These are phyloP conservation scores for Mucor lusitanicus DNA, from an alignment of 371 early-diverging fungal species.

Conservation along the genomic window DNA sequence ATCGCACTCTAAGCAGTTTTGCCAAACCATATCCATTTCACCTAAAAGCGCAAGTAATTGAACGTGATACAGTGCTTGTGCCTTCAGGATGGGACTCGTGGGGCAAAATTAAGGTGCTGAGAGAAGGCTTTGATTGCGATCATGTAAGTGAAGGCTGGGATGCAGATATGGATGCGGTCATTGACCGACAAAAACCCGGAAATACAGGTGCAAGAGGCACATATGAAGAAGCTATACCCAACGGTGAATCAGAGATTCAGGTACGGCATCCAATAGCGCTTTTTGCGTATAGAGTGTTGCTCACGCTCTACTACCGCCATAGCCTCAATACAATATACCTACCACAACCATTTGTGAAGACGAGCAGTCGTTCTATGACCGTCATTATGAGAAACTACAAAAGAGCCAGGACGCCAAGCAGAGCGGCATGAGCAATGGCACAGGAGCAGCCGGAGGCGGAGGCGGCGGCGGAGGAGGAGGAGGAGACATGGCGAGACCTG, in stretches of 20 bases:
- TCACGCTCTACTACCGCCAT: neutral
- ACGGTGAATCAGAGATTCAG: slow-evolving; percentile 42
- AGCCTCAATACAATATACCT: slow-evolving; percentile 42
- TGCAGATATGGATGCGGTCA: slow-evolving; percentile 47
- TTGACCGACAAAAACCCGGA: slow-evolving; percentile 39
- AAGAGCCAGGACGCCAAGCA: slow-evolving; percentile 29
- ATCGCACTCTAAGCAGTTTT: slow-evolving; percentile 64
- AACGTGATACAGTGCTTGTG: slow-evolving; percentile 85
- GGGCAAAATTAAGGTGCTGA: slow-evolving; percentile 82
- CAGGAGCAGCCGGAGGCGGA: too few relatives aligned
- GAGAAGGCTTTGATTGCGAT: slow-evolving; percentile 79
- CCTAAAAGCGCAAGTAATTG: slow-evolving; percentile 79
- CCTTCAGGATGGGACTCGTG: slow-evolving; percentile 96
- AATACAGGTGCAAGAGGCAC: slow-evolving; percentile 41
- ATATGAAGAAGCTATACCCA: slow-evolving; percentile 47
- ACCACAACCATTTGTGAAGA: slow-evolving; percentile 72
- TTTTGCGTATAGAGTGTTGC: neutral
- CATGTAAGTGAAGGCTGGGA: slow-evolving; percentile 66
- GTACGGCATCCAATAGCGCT: slow-evolving; percentile 14
- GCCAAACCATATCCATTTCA: slow-evolving; percentile 61
- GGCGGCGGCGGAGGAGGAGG: too few relatives aligned
- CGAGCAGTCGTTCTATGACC: slow-evolving; percentile 84
- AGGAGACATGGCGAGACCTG: slow-evolving; percentile 24
- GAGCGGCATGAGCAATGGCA: slow-evolving; percentile 13
- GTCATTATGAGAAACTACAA: slow-evolving; percentile 73